phyloP scores from a whole-genome alignment of 768 basidiomycete genomes.

The Mycena leptocephala region DNA sequence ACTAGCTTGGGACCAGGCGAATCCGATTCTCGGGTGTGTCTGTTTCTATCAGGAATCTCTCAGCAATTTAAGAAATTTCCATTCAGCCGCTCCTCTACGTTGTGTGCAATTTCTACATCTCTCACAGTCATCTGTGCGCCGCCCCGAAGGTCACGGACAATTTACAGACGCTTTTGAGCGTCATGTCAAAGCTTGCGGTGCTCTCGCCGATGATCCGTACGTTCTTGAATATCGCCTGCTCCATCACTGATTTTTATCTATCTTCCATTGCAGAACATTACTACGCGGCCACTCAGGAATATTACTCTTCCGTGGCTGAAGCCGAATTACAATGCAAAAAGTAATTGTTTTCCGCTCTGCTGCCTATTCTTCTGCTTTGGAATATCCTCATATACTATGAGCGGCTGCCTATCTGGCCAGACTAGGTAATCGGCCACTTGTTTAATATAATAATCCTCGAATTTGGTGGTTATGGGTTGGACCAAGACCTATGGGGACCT shows the following conservation, averaged over 20 bases:
- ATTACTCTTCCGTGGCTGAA: background rate
- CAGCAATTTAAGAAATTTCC: background rate
- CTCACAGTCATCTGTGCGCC: background rate
- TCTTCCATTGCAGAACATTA: background rate
- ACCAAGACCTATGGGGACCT: no score
- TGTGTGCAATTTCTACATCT: no score
- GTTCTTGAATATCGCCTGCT: background rate
- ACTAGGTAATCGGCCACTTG: no score
- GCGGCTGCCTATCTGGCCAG: no score
- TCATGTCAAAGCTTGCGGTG: background rate
- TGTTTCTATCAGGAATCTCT: background rate
- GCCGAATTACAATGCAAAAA: background rate
- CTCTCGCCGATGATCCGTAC: background rate
- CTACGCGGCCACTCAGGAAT: background rate
- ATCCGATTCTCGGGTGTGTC: background rate
- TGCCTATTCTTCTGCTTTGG: no score
- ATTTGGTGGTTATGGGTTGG: no score
- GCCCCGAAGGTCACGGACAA: background rate
- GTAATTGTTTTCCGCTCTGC: no score
- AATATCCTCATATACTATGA: no score
- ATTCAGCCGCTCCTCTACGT: background rate
- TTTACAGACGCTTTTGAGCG: background rate
- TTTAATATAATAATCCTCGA: no score
- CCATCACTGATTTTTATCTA: background rate
- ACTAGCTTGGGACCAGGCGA: background rate